Evolutionary conservation across 2,329 filamentous ascomycete species (phyloP), one percentile per base, ranked within the genome.

Genomic region (Cordyceps pruinosa): DNA sequence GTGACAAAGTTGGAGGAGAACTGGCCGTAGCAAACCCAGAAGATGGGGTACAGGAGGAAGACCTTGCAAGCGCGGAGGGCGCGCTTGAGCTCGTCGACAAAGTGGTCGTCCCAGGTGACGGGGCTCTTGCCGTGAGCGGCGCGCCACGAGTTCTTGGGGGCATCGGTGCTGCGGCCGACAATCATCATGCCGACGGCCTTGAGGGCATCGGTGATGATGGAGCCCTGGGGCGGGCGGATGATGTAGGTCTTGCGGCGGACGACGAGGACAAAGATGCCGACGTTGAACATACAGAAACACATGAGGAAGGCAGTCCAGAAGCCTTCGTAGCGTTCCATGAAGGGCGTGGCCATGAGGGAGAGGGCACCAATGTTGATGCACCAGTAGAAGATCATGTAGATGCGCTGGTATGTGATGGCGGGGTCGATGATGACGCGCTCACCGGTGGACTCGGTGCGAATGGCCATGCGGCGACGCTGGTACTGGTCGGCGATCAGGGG

Each of bases 331-430:
- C 80, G 73, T 69, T 91, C 88, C 74, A 89, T 79, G 66, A 83
- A 85, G 1, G 83, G 83, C 1, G 84, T 89, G 7, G 81, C 84
- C 62, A 90, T 78, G 55, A 82, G 75, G 0, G 82, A 87, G 7
- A 91, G 75, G 2, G 84, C 82, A n/a, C 87, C 88, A 17, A 90
- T 63, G 70, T 90, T 90, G 66, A 90, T 89, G 71, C 83, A 86
- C 68, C 79, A 77, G 71, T 89, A 89, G 73, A 89, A 89, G 66
- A 89, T 80, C 83, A 84, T 87, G 75, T 87, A 89, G 60, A 89
- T 83, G 48, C 84, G 77, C 65, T 86, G 82, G 60, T 85, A 80
- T 1, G 86, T 89, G 56, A 87, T 74, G 39, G 80, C 76, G 0
- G 85, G 85, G 63, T 89, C 85, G 26, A 88, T 79, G 61, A 89